Evolutionary conservation across 345 rosid species (phyloP), one percentile per base, ranked within the genome.

Genomic region (Combretum micranthum): DNA sequence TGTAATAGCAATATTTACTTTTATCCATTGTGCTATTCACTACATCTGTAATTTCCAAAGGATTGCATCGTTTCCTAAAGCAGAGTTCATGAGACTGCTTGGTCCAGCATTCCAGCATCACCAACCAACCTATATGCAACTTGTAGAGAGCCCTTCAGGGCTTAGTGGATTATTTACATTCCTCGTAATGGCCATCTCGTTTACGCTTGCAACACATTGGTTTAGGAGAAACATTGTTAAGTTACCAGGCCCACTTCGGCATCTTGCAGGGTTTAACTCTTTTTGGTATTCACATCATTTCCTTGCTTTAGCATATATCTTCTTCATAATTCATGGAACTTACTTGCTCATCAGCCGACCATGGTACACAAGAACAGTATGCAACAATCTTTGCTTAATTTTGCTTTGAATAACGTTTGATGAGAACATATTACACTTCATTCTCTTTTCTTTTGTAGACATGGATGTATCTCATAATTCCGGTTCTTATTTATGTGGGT

Each of bases 211-310:
- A 0, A 83, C 83, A n/a, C 84, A 74, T 62, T 74, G 67, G 37
- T 93, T 93, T 56, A 64, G 97, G 56, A 71, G 71, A 63, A 93
- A 82, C 53, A 70, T 80, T 18, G 67, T 93, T 43, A 89, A 79
- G 64, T 66, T 87, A 55, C 96, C 94, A 0, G 68, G 80, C 44
- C 74, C 75, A 16, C 77, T 89, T 61, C 82, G 75, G 69, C 57
- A 65, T 43, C 62, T 89, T 49, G 91, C 91, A 1, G 97, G 99
- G 22, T 93, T 93, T 66, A 93, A 93, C 73, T 64, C 97, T 50
- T 89, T 93, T 61, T 89, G 99, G 97, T 89, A 85, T 68, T 75
- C 98, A 15, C 97, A 93, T 67, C 99, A 93, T 74, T 71, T 93
- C 79, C 71, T 93, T 8, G 67, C 53, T 20, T 53, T 89, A 51